phyloP scores from a whole-genome alignment of 1,284 basidiomycete genomes.

The Cutaneotrichosporon sp. region DNA sequence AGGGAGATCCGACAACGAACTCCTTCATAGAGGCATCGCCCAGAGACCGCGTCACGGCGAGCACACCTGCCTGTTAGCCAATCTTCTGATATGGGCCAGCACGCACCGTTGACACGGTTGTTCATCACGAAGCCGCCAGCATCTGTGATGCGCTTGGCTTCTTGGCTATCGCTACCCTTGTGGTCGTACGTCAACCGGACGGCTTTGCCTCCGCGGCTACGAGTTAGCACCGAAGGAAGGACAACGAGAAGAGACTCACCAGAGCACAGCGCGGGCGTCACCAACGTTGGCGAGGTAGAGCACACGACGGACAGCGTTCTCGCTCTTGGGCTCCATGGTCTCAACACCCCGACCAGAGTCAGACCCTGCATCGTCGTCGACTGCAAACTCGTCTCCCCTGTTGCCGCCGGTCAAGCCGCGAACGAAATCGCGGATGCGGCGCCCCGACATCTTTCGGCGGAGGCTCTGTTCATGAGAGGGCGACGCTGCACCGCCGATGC shows the following conservation, averaged over 20 bases:
- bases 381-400: conserved; percentile 21
- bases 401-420: conserved; percentile 36
- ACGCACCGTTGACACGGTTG: conserved; percentile 80
- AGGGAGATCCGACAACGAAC: conserved; percentile 95
- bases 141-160: conserved; percentile 94
- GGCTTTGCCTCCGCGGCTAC: conserved; percentile 74
- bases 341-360: conserved; percentile 37
- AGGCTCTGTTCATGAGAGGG: conserved; percentile 17
- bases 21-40: conserved; percentile 99
- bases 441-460: conserved; percentile 33
- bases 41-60: conserved; percentile 92
- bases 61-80: conserved; percentile 57
- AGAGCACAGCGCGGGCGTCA: conserved; percentile 50
- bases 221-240: conserved; percentile 1
- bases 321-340: conserved; percentile 37
- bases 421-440: conserved; percentile 46
- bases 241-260: conserved; percentile 28
- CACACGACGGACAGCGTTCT: conserved; percentile 58
- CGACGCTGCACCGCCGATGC: conserved; percentile 23
- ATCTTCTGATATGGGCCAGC: background rate
- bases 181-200: conserved; percentile 96
- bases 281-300: conserved; percentile 97
- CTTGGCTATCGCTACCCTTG: conserved; percentile 94
- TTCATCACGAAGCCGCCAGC: conserved; percentile 99
- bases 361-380: conserved; percentile 27